Percentiles rank a stretch among this genome's conserved stretches.
phyloP scores from a whole-genome alignment of 2,329 filamentous ascomycete species.

The Tolypocladium guangdongense region DNA sequence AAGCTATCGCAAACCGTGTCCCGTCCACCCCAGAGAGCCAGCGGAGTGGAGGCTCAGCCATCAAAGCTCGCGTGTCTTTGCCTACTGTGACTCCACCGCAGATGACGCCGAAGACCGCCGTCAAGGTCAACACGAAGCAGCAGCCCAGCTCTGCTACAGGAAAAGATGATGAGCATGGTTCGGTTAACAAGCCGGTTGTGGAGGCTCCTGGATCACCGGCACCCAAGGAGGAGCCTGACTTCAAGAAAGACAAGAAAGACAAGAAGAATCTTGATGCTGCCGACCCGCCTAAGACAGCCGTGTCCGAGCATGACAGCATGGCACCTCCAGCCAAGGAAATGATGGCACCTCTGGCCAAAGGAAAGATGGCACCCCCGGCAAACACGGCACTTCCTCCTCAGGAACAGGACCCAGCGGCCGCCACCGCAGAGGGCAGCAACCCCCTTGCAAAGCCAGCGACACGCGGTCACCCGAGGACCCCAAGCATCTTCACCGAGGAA shows the following conservation, averaged over 20 bases:
- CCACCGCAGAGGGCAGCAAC: background rate
- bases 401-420: background rate
- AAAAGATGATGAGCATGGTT: background rate
- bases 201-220: background rate
- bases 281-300: background rate
- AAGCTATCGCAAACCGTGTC: background rate
- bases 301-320: background rate
- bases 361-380: background rate
- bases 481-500: slow-evolving; percentile 17
- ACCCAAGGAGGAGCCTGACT: background rate
- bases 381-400: background rate
- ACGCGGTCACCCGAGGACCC: slow-evolving; percentile 4
- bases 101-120: background rate
- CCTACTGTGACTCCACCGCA: slow-evolving; percentile 1
- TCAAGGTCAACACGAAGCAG: background rate
- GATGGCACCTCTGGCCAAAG: background rate
- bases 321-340: too few species aligned
- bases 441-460: background rate
- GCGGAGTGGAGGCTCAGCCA: slow-evolving; percentile 1
- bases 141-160: background rate
- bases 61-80: slow-evolving; percentile 12
- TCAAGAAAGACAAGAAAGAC: background rate
- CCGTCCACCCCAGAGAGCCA: slow-evolving; percentile 4
- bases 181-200: background rate
- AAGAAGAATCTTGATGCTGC: too few species aligned